A percentile compares a stretch with the other conserved stretches of the same genome.
These are phyloP conservation scores for Plasmodium blacklocki DNA, from an alignment of 169 alveolate species.

Conservation along the genomic window DNA sequence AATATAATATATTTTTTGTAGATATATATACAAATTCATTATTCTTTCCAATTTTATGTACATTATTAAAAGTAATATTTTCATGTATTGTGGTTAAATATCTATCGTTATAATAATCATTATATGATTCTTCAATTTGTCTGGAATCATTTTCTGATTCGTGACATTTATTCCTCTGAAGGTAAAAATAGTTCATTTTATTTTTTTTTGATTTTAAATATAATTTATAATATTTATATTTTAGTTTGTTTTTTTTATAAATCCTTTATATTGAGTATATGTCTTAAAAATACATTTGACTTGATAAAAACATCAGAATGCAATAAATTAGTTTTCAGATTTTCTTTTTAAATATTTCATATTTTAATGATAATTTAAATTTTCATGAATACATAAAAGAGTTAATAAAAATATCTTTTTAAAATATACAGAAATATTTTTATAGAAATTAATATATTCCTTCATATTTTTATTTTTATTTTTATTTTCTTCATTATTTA, in stretches of 20 bases:
- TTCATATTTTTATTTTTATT: background rate
- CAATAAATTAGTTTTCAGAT: background rate
- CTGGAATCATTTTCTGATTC: slow-evolving; percentile 13
- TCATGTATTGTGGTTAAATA: background rate
- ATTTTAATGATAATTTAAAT: slow-evolving; percentile 9
- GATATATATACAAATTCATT: background rate
- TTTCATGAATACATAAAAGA: slow-evolving; percentile 2
- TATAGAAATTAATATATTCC: background rate
- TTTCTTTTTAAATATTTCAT: background rate
- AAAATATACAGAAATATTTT: background rate
- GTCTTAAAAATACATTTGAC: background rate
- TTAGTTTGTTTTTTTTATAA: background rate
- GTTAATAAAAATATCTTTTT: background rate
- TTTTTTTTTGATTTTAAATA: slow-evolving; percentile 9
- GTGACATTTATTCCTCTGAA: background rate
- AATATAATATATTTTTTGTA: slow-evolving; percentile 17
- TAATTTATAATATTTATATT: background rate
- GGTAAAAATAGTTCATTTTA: background rate
- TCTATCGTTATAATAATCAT: background rate
- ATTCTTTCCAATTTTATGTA: background rate
- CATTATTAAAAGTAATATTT: background rate
- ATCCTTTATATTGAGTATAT: background rate
- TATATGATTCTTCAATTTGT: background rate
- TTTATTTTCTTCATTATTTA: background rate
- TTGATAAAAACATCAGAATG: background rate